These are phyloP conservation scores for Linnemannia exigua DNA, from an alignment of 192 early-diverging fungal species.

Conservation along the genomic window DNA sequence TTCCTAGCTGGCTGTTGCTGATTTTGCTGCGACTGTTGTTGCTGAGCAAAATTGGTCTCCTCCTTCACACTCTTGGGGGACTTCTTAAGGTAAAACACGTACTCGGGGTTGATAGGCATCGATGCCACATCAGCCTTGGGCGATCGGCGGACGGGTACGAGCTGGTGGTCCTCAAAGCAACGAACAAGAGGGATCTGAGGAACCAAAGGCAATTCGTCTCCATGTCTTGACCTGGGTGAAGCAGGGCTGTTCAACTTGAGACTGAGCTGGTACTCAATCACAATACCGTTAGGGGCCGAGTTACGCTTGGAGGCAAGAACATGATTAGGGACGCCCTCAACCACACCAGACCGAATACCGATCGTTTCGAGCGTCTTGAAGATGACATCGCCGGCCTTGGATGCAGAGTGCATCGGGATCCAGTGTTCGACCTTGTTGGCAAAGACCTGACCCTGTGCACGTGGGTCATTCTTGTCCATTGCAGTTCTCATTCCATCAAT, in stretches of 20 bases:
- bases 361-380: conserved; percentile 65
- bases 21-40: conserved; percentile 16
- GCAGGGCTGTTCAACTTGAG: conserved; percentile 26
- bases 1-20: conserved; percentile 19
- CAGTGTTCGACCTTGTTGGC: conserved; percentile 44
- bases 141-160: conserved; percentile 42
- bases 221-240: conserved; percentile 24
- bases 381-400: conserved; percentile 62
- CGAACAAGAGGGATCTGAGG: conserved; percentile 31
- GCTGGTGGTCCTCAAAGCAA: conserved; percentile 49
- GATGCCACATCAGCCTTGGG: conserved; percentile 52
- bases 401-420: conserved; percentile 57
- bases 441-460: conserved; percentile 31
- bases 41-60: conserved; percentile 16
- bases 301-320: conserved; percentile 24
- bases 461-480: conserved; percentile 23
- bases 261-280: conserved; percentile 46
- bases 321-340: conserved; percentile 56
- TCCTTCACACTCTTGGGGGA: conserved; percentile 33
- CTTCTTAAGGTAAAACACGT: conserved; percentile 42
- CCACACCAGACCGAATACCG: conserved; percentile 59
- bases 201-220: conserved; percentile 36
- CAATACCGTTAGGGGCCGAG: conserved; percentile 31
- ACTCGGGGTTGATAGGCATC: conserved; percentile 39
- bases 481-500: conserved; percentile 39